phyloP scores from a whole-genome alignment of 768 basidiomycete genomes.

The Lactarius pseudohatsudake region DNA sequence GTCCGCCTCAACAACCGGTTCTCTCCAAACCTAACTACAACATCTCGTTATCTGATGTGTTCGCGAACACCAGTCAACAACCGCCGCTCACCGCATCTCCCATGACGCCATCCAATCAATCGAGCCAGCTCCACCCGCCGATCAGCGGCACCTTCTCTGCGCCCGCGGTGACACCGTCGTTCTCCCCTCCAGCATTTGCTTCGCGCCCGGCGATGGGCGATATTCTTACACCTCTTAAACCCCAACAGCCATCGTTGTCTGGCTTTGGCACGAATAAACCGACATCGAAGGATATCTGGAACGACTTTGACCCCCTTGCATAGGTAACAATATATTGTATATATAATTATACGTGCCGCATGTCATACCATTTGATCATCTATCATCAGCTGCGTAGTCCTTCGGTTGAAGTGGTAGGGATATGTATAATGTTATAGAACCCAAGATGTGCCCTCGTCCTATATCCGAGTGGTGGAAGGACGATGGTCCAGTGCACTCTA shows the following conservation, averaged over 20 bases:
- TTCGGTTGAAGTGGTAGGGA: not conserved
- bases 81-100: constrained; percentile 22
- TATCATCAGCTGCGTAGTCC: constrained; percentile 1
- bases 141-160: constrained; percentile 7
- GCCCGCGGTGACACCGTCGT: constrained; percentile 32
- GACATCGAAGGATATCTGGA: constrained; percentile 67
- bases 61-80: constrained; percentile 6
- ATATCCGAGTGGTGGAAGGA: not conserved
- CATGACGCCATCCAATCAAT: constrained; percentile 29
- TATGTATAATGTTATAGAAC: not conserved
- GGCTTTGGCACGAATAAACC: constrained; percentile 43
- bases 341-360: not conserved
- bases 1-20: constrained; percentile 27
- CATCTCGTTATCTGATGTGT: constrained; percentile 40
- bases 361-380: not conserved
- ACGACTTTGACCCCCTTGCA: constrained; percentile 78
- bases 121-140: constrained; percentile 11
- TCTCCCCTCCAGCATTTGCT: constrained; percentile 36
- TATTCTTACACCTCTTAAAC: constrained; percentile 64
- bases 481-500: not conserved
- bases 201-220: constrained; percentile 45
- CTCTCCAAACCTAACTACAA: constrained; percentile 59
- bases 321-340: constrained; percentile 32
- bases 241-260: constrained; percentile 50
- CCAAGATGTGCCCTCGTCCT: not conserved